Conservation (phyloP, 768 basidiomycete species). For the Leccinum uliginosum region DNA sequence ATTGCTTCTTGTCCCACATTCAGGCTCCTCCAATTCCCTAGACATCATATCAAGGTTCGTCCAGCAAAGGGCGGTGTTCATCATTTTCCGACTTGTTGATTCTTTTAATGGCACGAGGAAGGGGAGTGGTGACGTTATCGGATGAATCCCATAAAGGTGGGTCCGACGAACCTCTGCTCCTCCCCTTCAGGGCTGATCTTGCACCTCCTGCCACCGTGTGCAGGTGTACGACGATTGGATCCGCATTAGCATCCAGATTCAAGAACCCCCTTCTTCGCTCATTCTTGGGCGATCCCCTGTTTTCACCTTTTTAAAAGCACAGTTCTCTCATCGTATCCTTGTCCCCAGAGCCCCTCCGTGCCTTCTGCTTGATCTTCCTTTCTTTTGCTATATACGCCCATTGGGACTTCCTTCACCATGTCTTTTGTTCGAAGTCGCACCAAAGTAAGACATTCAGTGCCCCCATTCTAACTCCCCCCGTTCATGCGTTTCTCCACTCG, state of each 20-base stretch:
- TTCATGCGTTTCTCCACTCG: not conserved
- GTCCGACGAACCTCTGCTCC: not conserved
- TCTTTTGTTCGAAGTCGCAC: slow-evolving; percentile 15
- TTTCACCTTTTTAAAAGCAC: not conserved
- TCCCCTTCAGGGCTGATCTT: slow-evolving; percentile 5
- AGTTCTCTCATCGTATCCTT: not conserved
- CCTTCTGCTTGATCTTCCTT: not conserved
- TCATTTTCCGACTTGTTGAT: slow-evolving; percentile 22
- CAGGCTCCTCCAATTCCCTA: not conserved
- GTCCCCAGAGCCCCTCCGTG: not conserved
- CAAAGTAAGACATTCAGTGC: slow-evolving; percentile 14
- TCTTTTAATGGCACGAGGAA: slow-evolving; percentile 26
- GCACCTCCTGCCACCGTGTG: slow-evolving; percentile 17
- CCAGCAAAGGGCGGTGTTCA: slow-evolving; percentile 3
- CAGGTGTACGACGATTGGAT: slow-evolving; percentile 22
- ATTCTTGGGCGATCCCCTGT: not conserved
- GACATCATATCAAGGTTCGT: not conserved
- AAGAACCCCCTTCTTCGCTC: not conserved
- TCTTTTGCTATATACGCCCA: not conserved
- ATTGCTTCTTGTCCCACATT: not conserved
- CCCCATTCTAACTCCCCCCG: not conserved
- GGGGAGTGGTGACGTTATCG: slow-evolving; percentile 9
- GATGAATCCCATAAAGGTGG: slow-evolving; percentile 22
- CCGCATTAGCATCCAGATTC: slow-evolving; percentile 1
- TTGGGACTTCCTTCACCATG: slow-evolving; percentile 9